These are phyloP conservation scores for Lentinula lateritia DNA, from an alignment of 768 basidiomycete species.

Conservation along the genomic window DNA sequence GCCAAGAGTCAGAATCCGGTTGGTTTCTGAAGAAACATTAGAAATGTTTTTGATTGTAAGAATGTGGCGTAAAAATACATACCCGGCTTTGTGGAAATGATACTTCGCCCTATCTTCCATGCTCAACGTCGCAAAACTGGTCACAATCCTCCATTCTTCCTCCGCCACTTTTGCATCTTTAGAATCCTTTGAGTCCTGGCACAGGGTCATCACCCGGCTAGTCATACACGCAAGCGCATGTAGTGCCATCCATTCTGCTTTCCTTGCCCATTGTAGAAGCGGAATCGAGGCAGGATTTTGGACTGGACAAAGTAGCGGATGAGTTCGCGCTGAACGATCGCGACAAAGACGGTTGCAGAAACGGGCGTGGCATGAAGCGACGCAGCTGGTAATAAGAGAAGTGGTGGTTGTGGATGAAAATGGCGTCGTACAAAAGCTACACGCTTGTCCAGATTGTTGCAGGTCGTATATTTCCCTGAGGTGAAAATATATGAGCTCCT, in stretches of 20 bases:
- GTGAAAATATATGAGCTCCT: constrained; percentile 4
- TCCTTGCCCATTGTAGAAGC: constrained; percentile 54
- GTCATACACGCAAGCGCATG: constrained; percentile 69
- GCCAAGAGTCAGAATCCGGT: constrained; percentile 65
- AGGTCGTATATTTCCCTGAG: constrained; percentile 74
- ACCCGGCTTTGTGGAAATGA: constrained; percentile 37
- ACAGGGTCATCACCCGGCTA: constrained; percentile 53
- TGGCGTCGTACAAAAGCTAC: constrained; percentile 70
- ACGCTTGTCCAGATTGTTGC: constrained; percentile 55
- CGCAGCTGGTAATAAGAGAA: constrained; percentile 48
- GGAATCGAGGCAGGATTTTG: constrained; percentile 67
- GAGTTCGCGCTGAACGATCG: constrained; percentile 54
- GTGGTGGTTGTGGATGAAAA: constrained; percentile 22
- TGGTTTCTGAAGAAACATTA: constrained; percentile 25
- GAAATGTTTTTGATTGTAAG: constrained; percentile 1
- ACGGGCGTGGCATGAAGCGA: constrained; percentile 50
- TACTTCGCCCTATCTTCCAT: constrained; percentile 64
- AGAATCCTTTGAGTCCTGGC: constrained; percentile 35
- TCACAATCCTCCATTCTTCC: constrained; percentile 50
- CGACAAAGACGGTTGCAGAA: constrained; percentile 84
- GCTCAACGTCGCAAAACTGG: constrained; percentile 65
- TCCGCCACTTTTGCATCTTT: constrained; percentile 21
- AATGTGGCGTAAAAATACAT: background rate
- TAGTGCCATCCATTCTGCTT: constrained; percentile 68
- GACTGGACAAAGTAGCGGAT: constrained; percentile 67